Evolutionary conservation across 1,284 basidiomycete species (phyloP), one percentile per base, ranked within the genome.

Genomic region (Leccinum angustisporum): DNA sequence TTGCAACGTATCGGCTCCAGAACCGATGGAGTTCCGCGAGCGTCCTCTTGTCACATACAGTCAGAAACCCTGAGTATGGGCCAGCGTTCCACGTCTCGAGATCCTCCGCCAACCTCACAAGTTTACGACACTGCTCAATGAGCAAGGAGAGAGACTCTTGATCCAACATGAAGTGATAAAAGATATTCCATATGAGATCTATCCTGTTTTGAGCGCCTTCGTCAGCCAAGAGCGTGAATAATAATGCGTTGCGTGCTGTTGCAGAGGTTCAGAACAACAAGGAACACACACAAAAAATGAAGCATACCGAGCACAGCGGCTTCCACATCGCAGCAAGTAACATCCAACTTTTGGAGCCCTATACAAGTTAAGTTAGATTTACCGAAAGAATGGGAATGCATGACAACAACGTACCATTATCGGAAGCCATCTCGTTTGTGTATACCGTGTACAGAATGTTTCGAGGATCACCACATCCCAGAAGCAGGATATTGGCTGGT

Each of bases 321-420:
- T 21, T 88, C 86, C 27, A 77, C 68, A 68, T 88, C 86, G 55
- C 82, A 84, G 61, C 86, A 88, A 7, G 86, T 87, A 56, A 87
- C 78, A 63, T 87, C 86, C 13, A 86, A 65, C 11, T 63, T 71
- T 18, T 36, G 53, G 16, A 11, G 85, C 63, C 4, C 58, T 64
- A 13, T 82, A 78, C 16, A 62, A 54, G 31, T 54, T 9, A 54
- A 43, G 57, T 78, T 80, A 14, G 7, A 16, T 46, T 13, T 56
- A 25, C 67, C 25, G 2, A 13, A 14, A 1, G 0, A 33, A 1
- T 11, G 8, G 14, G n/a, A 31, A 18, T 9, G 55, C 21, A 36
- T 2, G 9, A 27, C 5, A 18, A 0, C 14, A 52, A 27, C 59
- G 10, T 52, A 66, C 70, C 14, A 6, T 56, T 30, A 54, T 54